These are phyloP conservation scores for Leccinum subgranulosum DNA, from an alignment of 768 basidiomycete species.

Conservation along the genomic window DNA sequence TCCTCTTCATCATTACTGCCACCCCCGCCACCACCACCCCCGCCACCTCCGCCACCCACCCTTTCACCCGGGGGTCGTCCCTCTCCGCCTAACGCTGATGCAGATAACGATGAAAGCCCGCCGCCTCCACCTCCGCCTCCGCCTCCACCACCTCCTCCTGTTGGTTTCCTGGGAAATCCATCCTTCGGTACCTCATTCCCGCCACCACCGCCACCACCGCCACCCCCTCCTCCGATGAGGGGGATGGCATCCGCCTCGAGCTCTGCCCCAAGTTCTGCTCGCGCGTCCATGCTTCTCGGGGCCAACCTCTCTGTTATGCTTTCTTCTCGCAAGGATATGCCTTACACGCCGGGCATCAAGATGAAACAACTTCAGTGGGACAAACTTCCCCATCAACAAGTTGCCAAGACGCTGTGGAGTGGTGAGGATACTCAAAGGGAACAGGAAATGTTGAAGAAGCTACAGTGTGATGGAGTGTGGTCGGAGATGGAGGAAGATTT, in stretches of 20 bases:
- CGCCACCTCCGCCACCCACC: conserved; percentile 16
- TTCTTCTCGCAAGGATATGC: conserved; percentile 77
- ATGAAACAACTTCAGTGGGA: conserved; percentile 99
- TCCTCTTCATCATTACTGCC: conserved; percentile 28
- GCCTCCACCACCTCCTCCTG: conserved; percentile 28
- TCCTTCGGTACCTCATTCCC: conserved; percentile 20
- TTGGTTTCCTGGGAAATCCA: conserved; percentile 29
- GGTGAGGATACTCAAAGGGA: conserved; percentile 64
- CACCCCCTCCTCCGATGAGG: conserved; percentile 32
- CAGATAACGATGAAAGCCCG: conserved; percentile 18
- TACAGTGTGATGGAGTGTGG: conserved; percentile 87
- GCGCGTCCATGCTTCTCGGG: conserved; percentile 59
- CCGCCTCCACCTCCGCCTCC: conserved; percentile 31
- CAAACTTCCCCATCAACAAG: conserved; percentile 88
- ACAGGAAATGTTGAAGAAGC: conserved; percentile 74
- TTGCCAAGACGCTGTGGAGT: conserved; percentile 83
- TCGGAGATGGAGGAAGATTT: conserved; percentile 97
- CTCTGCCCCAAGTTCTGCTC: conserved; percentile 47
- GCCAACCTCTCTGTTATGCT: conserved; percentile 54
- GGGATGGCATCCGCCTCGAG: conserved; percentile 33
- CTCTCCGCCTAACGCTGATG: conserved; percentile 17
- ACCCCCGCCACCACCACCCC: conserved; percentile 21
- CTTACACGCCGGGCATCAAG: conserved; percentile 80
- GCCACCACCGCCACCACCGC: conserved; percentile 10
- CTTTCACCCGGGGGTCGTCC: conserved; percentile 3